These are phyloP conservation scores for Cajanus cajan DNA, from an alignment of 306 rosid species.

Conservation along the genomic window DNA sequence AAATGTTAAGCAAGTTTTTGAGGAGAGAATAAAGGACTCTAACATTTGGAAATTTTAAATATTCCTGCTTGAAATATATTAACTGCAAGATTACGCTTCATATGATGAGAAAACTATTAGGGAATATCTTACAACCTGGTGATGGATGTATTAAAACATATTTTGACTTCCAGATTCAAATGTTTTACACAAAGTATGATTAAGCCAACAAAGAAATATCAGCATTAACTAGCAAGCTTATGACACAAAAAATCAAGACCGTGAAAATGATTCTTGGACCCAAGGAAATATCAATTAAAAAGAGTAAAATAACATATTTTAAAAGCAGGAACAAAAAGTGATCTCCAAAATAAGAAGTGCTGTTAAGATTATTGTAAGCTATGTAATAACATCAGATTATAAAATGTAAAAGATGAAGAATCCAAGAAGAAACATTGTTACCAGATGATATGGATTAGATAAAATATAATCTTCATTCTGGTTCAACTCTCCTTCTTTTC, in stretches of 20 bases:
- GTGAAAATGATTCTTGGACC: background rate
- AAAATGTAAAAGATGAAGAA: slow-evolving; percentile 4
- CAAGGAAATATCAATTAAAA: background rate
- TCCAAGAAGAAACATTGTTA: slow-evolving; percentile 34
- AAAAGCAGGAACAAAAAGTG: background rate
- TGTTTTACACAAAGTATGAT: slow-evolving; percentile 12
- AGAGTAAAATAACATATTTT: background rate
- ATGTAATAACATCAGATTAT: slow-evolving; percentile 18
- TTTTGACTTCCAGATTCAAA: slow-evolving; percentile 25
- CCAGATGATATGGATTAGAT: slow-evolving; percentile 92
- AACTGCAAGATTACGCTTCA: slow-evolving; percentile 21
- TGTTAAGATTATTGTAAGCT: background rate
- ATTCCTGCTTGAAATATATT: background rate
- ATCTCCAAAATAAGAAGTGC: background rate
- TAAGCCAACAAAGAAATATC: slow-evolving; percentile 18
- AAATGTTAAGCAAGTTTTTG: background rate
- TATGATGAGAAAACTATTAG: slow-evolving; percentile 1
- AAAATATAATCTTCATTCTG: slow-evolving; percentile 78
- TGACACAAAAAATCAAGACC: background rate
- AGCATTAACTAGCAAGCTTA: background rate
- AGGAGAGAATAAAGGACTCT: slow-evolving; percentile 8
- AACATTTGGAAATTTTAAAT: background rate
- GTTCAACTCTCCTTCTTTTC: slow-evolving; percentile 71
- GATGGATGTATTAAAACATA: slow-evolving; percentile 2
- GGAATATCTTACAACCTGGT: background rate